These are phyloP conservation scores for Andrographis paniculata DNA, from an alignment of 305 asterid genomes.

Conservation along the genomic window DNA sequence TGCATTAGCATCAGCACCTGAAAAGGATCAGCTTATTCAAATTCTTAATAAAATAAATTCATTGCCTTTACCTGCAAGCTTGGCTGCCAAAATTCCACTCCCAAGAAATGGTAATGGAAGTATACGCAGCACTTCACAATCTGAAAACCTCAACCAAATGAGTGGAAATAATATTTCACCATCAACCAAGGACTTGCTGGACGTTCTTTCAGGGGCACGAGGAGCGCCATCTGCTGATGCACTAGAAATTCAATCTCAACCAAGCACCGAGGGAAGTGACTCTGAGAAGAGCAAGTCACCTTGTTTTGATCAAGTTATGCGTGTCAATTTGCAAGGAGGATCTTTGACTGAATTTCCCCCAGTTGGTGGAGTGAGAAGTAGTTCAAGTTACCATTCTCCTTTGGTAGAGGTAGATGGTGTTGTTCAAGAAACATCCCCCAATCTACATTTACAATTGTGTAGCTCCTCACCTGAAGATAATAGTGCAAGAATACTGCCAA, in stretches of 20 bases:
- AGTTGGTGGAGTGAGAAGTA: conserved; percentile 48
- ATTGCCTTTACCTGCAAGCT: conserved; percentile 44
- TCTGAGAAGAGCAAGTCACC: conserved; percentile 68
- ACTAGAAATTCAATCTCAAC: conserved; percentile 38
- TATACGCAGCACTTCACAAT: conserved; percentile 21
- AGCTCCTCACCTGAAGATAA: conserved; percentile 57
- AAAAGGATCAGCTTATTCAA: conserved; percentile 58
- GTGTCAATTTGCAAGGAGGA: conserved; percentile 30
- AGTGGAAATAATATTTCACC: conserved; percentile 35
- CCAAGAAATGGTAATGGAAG: conserved; percentile 19
- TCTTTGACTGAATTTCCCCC: conserved; percentile 27
- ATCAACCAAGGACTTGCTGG: conserved; percentile 69
- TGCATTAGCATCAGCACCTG: conserved; percentile 30
- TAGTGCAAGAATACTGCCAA: conserved; percentile 33
- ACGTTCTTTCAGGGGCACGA: conserved; percentile 47
- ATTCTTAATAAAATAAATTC: conserved; percentile 58
- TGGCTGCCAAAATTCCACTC: conserved; percentile 25
- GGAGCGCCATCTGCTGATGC: conserved; percentile 27
- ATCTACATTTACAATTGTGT: conserved; percentile 48
- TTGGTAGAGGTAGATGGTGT: conserved; percentile 43
- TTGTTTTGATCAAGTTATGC: conserved; percentile 28
- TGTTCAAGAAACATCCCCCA: conserved; percentile 37
- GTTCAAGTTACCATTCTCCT: conserved; percentile 48
- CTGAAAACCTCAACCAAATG: conserved; percentile 31
- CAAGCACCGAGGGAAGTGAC: conserved; percentile 53